Evolutionary conservation across 75 land plant species (phyloP).

Genomic region (Adiantum capillusveneris): DNA sequence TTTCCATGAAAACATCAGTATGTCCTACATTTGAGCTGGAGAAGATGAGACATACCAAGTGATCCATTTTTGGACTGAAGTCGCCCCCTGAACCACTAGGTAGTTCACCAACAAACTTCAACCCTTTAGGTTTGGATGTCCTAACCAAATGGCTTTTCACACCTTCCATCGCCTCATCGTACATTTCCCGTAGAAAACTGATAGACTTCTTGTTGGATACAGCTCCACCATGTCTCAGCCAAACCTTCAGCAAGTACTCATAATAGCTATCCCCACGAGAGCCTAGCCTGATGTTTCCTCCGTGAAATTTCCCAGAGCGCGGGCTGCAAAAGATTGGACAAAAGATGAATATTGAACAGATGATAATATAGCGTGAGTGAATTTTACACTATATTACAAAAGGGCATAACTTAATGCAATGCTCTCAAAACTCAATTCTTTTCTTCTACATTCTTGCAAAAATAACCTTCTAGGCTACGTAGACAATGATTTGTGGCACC

Average conservation of each 20-base stretch:
- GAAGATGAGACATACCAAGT: slow-evolving; percentile 53
- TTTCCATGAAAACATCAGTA: not conserved
- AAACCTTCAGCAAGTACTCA: slow-evolving; percentile 90
- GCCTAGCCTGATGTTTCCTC: slow-evolving; percentile 82
- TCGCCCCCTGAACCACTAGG: slow-evolving; percentile 48
- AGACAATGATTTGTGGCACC: too few species aligned
- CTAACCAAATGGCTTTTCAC: slow-evolving; percentile 68
- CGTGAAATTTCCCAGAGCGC: slow-evolving; percentile 72
- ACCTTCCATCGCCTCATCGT: slow-evolving; percentile 91
- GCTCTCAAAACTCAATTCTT: too few species aligned
- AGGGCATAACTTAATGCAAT: too few species aligned
- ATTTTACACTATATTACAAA: too few species aligned
- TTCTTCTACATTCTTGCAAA: too few species aligned
- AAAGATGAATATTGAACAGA: too few species aligned
- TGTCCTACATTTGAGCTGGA: not conserved
- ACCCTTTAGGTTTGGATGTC: slow-evolving; percentile 70
- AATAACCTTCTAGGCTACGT: too few species aligned
- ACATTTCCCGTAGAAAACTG: slow-evolving; percentile 75
- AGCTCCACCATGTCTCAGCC: slow-evolving; percentile 65
- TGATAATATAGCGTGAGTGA: too few species aligned
- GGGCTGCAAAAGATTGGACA: slow-evolving; percentile 46
- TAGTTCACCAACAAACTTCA: slow-evolving; percentile 89
- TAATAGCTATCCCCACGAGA: slow-evolving; percentile 99
- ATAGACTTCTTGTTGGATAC: slow-evolving; percentile 18
- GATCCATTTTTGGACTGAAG: slow-evolving; percentile 96